Percentiles rank a stretch among this genome's conserved stretches.
Evolutionary conservation across 768 basidiomycete species (phyloP).

Genomic region (Leccinum obscurum): DNA sequence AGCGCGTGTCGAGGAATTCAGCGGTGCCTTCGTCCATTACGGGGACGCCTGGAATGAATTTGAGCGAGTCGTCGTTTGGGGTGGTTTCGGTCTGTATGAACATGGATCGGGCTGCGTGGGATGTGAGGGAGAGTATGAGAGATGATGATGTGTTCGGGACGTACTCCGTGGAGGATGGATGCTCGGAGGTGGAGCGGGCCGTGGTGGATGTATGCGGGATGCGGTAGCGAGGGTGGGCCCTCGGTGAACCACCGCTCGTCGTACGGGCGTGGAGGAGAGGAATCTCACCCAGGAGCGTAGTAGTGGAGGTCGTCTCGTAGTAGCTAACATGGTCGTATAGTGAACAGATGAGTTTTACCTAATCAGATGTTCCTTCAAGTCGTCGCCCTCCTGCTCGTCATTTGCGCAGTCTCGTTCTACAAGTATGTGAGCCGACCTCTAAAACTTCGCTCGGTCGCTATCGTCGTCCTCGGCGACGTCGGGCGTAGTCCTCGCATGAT

Average conservation of each 20-base stretch:
- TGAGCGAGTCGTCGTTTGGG: slow-evolving; percentile 95
- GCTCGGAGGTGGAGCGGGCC: neutral
- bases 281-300: slow-evolving; percentile 25
- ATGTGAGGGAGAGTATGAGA: neutral
- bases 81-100: slow-evolving; percentile 99
- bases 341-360: neutral
- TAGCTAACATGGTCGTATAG: slow-evolving; percentile 21
- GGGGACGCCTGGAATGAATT: slow-evolving; percentile 91
- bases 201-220: slow-evolving; percentile 26
- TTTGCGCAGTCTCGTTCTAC: slow-evolving; percentile 14
- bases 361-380: slow-evolving; percentile 7
- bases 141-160: neutral
- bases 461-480: slow-evolving; percentile 93
- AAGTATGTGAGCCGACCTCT: slow-evolving; percentile 25
- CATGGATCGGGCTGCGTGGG: slow-evolving; percentile 74
- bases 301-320: slow-evolving; percentile 8
- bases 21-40: slow-evolving; percentile 90
- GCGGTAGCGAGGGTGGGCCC: slow-evolving; percentile 37
- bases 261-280: slow-evolving; percentile 24
- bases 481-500: slow-evolving; percentile 97
- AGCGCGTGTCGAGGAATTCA: slow-evolving; percentile 89
- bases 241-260: slow-evolving; percentile 24
- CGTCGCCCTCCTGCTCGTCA: slow-evolving; percentile 15
- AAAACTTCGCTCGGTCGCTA: slow-evolving; percentile 68
- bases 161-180: slow-evolving; percentile 36